Conservation (phyloP, 1,284 basidiomycete genomes). For the Lignosus rhinocerotis region DNA sequence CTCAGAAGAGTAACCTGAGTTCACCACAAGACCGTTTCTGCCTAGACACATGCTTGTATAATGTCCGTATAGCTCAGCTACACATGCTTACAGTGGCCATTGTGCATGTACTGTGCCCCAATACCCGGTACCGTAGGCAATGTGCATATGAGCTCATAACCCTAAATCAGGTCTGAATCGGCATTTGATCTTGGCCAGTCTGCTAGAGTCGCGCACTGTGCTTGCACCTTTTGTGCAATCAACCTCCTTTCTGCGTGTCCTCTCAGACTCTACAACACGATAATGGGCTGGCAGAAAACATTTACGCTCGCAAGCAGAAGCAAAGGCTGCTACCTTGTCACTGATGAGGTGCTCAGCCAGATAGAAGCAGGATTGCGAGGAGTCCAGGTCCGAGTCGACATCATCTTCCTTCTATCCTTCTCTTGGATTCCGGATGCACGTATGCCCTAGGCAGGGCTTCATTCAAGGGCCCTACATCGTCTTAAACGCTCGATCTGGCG, state of each 20-base stretch:
- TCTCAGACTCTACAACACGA: not conserved
- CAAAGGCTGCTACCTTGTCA: conserved; percentile 87
- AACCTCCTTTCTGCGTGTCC: not conserved
- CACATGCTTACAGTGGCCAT: not conserved
- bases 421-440: conserved; percentile 22
- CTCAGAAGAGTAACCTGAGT: no score
- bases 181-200: not conserved
- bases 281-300: conserved; percentile 93
- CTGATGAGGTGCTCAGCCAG: conserved; percentile 71
- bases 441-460: not conserved
- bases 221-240: not conserved
- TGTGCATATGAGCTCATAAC: conserved; percentile 8
- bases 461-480: not conserved
- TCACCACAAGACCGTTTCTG: no score
- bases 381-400: conserved; percentile 51
- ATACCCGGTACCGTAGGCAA: not conserved
- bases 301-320: conserved; percentile 64
- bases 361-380: conserved; percentile 74
- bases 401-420: conserved; percentile 11
- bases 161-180: conserved; percentile 8
- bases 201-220: not conserved
- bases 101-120: not conserved
- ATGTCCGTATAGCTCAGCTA: no score
- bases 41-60: no score
- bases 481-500: not conserved